Evolutionary conservation across 345 rosid species (phyloP).

Genomic region (Limnanthes douglasii): DNA sequence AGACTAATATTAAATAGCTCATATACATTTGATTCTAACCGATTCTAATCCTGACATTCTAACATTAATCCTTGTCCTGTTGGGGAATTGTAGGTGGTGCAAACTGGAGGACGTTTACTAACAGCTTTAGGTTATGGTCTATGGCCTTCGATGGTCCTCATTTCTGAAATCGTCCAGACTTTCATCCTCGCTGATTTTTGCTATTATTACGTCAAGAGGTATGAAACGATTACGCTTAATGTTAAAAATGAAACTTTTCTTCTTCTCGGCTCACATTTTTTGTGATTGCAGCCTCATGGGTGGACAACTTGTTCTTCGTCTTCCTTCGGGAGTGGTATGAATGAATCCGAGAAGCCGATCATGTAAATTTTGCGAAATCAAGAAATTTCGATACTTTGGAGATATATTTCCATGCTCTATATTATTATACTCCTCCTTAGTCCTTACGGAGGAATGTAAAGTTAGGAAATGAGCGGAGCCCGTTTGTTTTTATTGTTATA

Average conservation of each 20-base stretch:
- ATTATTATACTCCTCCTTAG: too few relatives aligned
- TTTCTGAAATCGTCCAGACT: slow-evolving; percentile 80
- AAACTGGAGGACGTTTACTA: slow-evolving; percentile 62
- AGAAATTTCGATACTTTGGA: too few relatives aligned
- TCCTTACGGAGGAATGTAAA: too few relatives aligned
- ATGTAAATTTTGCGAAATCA: too few relatives aligned
- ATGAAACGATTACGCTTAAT: neutral
- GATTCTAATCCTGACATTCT: too few relatives aligned
- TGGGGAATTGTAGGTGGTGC: slow-evolving; percentile 40
- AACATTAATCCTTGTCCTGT: too few relatives aligned
- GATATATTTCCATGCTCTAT: too few relatives aligned
- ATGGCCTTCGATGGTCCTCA: slow-evolving; percentile 81
- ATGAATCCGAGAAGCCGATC: too few relatives aligned
- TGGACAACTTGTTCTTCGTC: slow-evolving; percentile 81
- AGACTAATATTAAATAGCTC: too few relatives aligned
- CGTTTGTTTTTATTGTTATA: too few relatives aligned
- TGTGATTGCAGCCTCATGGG: slow-evolving; percentile 48
- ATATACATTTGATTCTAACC: too few relatives aligned
- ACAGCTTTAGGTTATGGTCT: slow-evolving; percentile 74
- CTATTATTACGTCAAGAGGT: slow-evolving; percentile 81
- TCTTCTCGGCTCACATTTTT: neutral
- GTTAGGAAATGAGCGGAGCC: too few relatives aligned
- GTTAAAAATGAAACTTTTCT: neutral
- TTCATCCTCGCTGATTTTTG: slow-evolving; percentile 86
- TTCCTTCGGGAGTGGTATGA: slow-evolving; percentile 82